Evolutionary conservation across 78 protist genomes (phyloP).

Genomic region (Emiliania huxleyi): DNA sequence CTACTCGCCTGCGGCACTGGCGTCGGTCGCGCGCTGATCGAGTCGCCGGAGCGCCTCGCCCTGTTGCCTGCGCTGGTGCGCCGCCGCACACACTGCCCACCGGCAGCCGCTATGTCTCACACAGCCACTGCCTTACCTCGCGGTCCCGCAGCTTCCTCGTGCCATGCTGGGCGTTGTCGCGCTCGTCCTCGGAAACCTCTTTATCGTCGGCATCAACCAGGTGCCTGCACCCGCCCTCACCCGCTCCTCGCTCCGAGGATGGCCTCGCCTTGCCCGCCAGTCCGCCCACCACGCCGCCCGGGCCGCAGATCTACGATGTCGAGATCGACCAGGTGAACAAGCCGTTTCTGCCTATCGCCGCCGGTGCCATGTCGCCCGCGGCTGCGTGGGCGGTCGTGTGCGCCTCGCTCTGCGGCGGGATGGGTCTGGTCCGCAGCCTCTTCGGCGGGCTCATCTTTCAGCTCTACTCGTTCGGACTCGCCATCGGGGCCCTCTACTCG

Average conservation of each 20-base stretch:
- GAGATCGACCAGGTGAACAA: conserved; percentile 51
- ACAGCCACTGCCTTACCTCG: too few species aligned
- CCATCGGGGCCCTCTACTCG: conserved; percentile 24
- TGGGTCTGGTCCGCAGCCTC: not conserved
- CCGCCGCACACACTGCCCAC: too few species aligned
- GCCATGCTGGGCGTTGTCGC: conserved; percentile 29
- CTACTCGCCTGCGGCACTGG: conserved; percentile 27
- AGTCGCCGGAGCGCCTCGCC: not conserved
- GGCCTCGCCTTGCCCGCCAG: too few species aligned
- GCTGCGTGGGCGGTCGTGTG: conserved; percentile 9
- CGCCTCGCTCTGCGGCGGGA: not conserved
- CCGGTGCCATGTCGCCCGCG: conserved; percentile 12
- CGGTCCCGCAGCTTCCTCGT: too few species aligned
- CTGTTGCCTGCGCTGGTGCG: not conserved
- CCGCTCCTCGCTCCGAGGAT: too few species aligned
- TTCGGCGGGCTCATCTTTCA: conserved; percentile 8
- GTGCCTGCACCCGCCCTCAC: too few species aligned
- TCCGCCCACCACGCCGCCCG: too few species aligned
- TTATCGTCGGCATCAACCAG: conserved; percentile 43
- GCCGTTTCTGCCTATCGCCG: conserved; percentile 61
- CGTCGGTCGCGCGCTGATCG: conserved; percentile 15
- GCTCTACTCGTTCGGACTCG: not conserved
- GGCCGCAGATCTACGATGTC: conserved; percentile 51
- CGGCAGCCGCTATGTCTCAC: too few species aligned
- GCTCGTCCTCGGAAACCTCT: conserved; percentile 34